Base-by-base conservation (phyloP, 139 green algal species). In the Micromonas commoda region DNA sequence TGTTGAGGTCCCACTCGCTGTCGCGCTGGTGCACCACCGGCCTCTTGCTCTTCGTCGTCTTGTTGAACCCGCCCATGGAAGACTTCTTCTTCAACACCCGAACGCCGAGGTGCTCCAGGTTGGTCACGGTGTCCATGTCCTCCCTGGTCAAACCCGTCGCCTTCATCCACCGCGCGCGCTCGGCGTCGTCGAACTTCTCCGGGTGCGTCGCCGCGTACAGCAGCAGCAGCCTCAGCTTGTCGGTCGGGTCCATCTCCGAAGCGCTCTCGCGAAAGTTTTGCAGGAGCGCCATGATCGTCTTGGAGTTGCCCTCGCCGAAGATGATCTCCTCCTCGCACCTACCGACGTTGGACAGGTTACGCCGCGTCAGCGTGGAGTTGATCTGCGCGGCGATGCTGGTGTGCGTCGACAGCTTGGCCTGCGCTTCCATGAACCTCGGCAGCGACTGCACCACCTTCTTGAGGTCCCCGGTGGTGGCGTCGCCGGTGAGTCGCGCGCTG, bases 261-360 rank as follows among this genome's bases (percentile, higher is more conserved):
- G 28, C 63, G 6, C 31, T 31, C 16, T 28, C 63, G 63, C 2
- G 28, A 39, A 35, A 32, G 21, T 34, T 31, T 31, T 81, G 63
- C 16, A 80, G 84, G 73, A 90, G 91, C 20, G 82, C 79, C 60
- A 97, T 88, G 60, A 99, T 81, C 52, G 99, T 94, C 84, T 96
- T 96, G 80, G 68, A 87, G 61, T 80, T 93, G 60, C 91, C 93
- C 13, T 98, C 92, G 0, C 95, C 95, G 80, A 94, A 96, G 65
- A 99, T 90, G 45, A 98, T 63, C 82, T 97, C 93, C 87, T 98
- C 94, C 81, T 98, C 94, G 82, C 98, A 77, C 78, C 90, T 90
- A 3, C 94, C 94, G 35, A 98, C 63, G 0, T 92, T 87, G 0
- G 84, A 88, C 66, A 98, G 85, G n/a, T 75, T 63, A 9, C 86